Base-by-base conservation (phyloP, 2,329 filamentous ascomycete species). In the Amphichorda felina region DNA sequence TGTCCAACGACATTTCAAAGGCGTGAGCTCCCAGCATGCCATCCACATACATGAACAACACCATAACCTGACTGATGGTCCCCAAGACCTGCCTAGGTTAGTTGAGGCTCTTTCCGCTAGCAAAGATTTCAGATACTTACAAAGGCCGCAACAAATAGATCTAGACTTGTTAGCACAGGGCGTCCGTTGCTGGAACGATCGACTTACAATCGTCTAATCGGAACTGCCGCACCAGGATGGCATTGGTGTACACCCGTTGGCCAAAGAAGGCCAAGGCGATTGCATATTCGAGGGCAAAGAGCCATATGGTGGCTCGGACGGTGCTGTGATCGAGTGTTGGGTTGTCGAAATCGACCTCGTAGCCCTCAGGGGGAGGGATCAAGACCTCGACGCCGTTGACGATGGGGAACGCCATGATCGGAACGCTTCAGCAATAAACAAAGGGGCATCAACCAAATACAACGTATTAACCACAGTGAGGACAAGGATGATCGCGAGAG, bases 281-380 rank as follows among this genome's bases (percentile, higher is more conserved):
- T 5, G 36, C 21, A 8, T 40, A 44, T 1, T 45, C 38, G 4
- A 47, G 16, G 1, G 40, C 48, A 33, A 50, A 51, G 3, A 53
- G 30, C 22, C 43, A 40, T 13, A 50, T 53, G 2, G 42, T 38
- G 21, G 34, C 21, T 16, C 33, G 41, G 18, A 40, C 42, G 15
- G 28, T 21, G 31, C 31, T 42, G 25, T 28, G 40, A 24, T 40
- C 42, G 2, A 28, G 36, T 11, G 39, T 40, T 1, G 53, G 54
- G 27, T 54, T 40, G 5, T 45, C 46, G 26, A 56, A 54, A 29
- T 57, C 39, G 17, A 55, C 50, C 1, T 41, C 36, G 31, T 54
- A 55, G 18, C 45, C 50, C 11, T 38, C 35, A 5, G 52, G 46
- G 6, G 53, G 46, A 4, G 38, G 11, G 7, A 50, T 32, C 9